Evolutionary conservation across 345 rosid genomes (phyloP), one percentile per base, ranked within the genome.

Genomic region (Salix brachista): DNA sequence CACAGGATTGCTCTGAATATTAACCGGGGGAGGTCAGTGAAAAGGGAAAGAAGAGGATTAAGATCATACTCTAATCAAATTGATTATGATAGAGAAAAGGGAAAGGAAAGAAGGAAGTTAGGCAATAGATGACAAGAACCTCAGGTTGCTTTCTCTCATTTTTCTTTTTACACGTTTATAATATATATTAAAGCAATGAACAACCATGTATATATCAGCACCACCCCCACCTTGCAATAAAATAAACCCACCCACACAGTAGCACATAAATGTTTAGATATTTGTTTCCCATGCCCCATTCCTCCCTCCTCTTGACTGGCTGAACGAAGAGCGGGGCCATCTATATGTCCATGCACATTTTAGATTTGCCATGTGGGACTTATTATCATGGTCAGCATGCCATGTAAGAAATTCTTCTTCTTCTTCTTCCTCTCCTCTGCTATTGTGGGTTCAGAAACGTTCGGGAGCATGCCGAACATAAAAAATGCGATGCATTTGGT

Each of bases 141-240:
- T 10, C 85, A 79, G 80, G 80, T 85, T 86, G 87, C 84, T 68
- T 70, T 83, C 83, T 16, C 61, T 46, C 65, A 21, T 12, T 52
- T 84, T 81, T 86, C 83, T 80, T 85, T 67, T 81, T 84, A 80
- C 83, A 48, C 87, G 80, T 81, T 87, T 71, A 41, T 41, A 83
- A 79, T 4, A 34, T 83, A 81, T 39, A 79, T 46, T 46, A 46
- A 84, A 77, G 78, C 69, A 70, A 80, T 28, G 23, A 52, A 75
- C 58, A 75, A 67, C 74, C 26, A 60, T 74, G 72, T 18, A 68
- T 48, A 28, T 67, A 79, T 79, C 83, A 81, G 73, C 82, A 81
- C 73, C 46, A 21, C 66, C 84, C 75, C 72, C 85, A 78, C 78
- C 78, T 41, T 65, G 77, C 83, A 73, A 73, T 86, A 85, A 73